These are phyloP conservation scores for Saccharum officinarum DNA, from an alignment of 176 grass and related monocot species.

Conservation along the genomic window DNA sequence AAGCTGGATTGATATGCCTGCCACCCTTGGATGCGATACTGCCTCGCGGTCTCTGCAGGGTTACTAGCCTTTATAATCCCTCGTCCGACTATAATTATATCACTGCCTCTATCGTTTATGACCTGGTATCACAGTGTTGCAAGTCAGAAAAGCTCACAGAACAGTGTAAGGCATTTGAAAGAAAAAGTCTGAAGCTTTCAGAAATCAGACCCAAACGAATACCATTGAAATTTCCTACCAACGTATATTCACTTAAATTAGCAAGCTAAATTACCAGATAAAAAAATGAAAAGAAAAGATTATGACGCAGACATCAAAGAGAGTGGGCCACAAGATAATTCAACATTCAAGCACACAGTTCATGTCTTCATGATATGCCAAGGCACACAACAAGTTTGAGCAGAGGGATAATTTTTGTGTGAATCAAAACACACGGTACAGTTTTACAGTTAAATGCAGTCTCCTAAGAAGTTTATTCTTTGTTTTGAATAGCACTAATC, in stretches of 20 bases:
- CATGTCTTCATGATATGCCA: no score
- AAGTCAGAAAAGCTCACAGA: neutral
- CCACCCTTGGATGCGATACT: constrained; percentile 43
- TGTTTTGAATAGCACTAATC: no score
- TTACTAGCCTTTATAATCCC: constrained; percentile 73
- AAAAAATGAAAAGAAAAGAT: neutral
- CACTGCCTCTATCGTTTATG: constrained; percentile 77
- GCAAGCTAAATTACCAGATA: no score
- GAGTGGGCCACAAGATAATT: no score
- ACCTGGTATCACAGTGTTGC: constrained; percentile 48
- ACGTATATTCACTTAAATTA: no score
- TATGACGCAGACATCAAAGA: no score
- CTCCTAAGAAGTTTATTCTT: no score
- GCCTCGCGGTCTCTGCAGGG: constrained; percentile 46
- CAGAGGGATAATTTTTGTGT: no score
- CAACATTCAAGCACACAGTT: no score
- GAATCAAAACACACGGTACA: no score
- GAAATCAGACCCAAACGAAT: neutral
- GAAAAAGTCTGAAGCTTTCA: neutral
- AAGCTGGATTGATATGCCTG: constrained; percentile 62
- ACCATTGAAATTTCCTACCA: neutral
- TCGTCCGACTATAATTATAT: constrained; percentile 85
- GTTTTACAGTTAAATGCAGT: no score
- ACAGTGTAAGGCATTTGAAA: neutral
- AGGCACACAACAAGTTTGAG: no score